Evolutionary conservation across 2,329 filamentous ascomycete species (phyloP).

Genomic region (Penicillium sp.): DNA sequence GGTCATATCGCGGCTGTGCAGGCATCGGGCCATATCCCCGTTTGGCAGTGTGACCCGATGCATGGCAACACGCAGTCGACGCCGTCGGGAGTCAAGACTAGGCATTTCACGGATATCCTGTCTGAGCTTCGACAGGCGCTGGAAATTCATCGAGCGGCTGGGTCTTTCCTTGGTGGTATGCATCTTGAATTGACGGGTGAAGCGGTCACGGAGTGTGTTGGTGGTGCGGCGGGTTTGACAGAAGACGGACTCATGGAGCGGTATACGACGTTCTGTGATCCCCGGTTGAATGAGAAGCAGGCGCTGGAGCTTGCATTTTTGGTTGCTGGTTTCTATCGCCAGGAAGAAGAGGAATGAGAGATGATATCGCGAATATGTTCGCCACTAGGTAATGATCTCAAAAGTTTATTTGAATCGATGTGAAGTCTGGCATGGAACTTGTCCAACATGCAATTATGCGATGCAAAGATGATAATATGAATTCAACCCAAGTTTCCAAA

Average conservation of each 20-base stretch:
- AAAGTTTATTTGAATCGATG: background rate
- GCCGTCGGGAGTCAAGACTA: slow-evolving; percentile 76
- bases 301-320: slow-evolving; percentile 90
- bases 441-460: too few species aligned
- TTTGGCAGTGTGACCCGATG: slow-evolving; percentile 99
- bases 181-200: slow-evolving; percentile 95
- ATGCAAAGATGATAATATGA: too few species aligned
- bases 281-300: slow-evolving; percentile 93
- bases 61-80: slow-evolving; percentile 72
- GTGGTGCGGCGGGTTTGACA: slow-evolving; percentile 76
- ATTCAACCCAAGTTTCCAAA: too few species aligned
- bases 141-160: slow-evolving; percentile 73
- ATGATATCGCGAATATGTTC: background rate
- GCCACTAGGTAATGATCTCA: background rate
- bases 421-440: background rate
- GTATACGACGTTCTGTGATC: slow-evolving; percentile 95
- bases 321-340: slow-evolving; percentile 73
- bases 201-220: slow-evolving; percentile 90
- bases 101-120: slow-evolving; percentile 85
- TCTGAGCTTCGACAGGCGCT: slow-evolving; percentile 78
- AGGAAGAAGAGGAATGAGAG: slow-evolving; percentile 33
- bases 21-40: slow-evolving; percentile 66
- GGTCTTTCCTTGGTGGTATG: slow-evolving; percentile 84
- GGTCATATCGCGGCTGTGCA: slow-evolving; percentile 85
- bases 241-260: slow-evolving; percentile 85